Percentiles rank a stretch among this genome's conserved stretches.
Evolutionary conservation across 768 basidiomycete species (phyloP).

Genomic region (Lentinus brumalis): DNA sequence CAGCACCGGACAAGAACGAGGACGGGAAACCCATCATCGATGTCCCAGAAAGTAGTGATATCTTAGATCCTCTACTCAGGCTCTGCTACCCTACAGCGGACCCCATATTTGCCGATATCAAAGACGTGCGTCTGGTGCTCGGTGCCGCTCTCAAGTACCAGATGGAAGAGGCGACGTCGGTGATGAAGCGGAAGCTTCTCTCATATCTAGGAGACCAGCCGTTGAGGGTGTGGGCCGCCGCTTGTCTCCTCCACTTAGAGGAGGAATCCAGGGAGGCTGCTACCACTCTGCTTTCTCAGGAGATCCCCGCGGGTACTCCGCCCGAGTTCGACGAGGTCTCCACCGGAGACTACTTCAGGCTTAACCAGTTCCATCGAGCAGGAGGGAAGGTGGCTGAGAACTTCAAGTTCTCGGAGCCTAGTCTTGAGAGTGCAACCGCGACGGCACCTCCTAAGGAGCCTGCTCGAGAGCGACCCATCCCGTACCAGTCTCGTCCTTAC

Average conservation of each 20-base stretch:
- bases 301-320: neutral
- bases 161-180: slow-evolving; percentile 13
- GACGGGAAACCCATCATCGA: slow-evolving; percentile 1
- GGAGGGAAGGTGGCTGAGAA: neutral
- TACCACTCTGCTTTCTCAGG: neutral
- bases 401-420: slow-evolving; percentile 1
- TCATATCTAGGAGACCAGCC: neutral
- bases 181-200: neutral
- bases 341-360: slow-evolving; percentile 2
- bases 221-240: slow-evolving; percentile 4
- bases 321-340: slow-evolving; percentile 3
- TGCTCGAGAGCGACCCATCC: neutral
- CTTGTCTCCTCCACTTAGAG: slow-evolving; percentile 6
- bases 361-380: neutral
- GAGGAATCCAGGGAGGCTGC: slow-evolving; percentile 6
- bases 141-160: slow-evolving; percentile 21
- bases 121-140: slow-evolving; percentile 14
- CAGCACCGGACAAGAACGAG: neutral
- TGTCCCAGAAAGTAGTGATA: slow-evolving; percentile 16
- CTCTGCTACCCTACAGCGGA: slow-evolving; percentile 23
- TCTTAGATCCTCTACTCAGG: slow-evolving; percentile 22
- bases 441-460: neutral
- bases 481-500: neutral
- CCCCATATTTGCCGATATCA: slow-evolving; percentile 11
- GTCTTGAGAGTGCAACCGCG: neutral